phyloP scores from a whole-genome alignment of 2,329 filamentous ascomycete species.

The Colletotrichum sublineola region DNA sequence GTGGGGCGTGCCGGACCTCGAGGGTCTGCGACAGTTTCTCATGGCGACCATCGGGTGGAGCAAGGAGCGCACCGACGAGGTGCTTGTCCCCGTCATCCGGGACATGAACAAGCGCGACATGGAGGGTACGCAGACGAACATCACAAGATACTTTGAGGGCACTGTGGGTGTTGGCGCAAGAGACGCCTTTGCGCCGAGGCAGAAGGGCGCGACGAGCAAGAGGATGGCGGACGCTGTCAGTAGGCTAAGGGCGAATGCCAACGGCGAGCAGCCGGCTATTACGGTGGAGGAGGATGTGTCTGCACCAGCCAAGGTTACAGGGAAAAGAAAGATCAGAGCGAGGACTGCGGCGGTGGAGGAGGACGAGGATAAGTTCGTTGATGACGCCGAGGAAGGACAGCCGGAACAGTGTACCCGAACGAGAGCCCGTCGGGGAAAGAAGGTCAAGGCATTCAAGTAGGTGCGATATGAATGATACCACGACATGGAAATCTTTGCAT shows the following conservation, averaged over 20 bases:
- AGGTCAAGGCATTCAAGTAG: conserved; percentile 34
- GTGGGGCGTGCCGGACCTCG: conserved; percentile 95
- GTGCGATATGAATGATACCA: not conserved
- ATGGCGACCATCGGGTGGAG: conserved; percentile 95
- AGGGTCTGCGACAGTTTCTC: conserved; percentile 84
- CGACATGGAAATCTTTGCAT: not conserved
- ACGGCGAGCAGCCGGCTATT: conserved; percentile 43
- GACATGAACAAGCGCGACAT: conserved; percentile 92
- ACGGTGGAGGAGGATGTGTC: conserved; percentile 1
- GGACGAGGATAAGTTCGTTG: conserved; percentile 20
- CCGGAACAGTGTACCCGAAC: conserved; percentile 9
- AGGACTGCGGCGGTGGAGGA: conserved; percentile 21
- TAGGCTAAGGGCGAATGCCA: conserved; percentile 71
- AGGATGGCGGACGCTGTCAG: conserved; percentile 82
- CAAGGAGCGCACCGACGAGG: conserved; percentile 92
- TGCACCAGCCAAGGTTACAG: conserved; percentile 8
- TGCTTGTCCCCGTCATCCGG: conserved; percentile 92
- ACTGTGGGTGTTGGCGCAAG: conserved; percentile 75
- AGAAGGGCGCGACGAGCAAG: conserved; percentile 75
- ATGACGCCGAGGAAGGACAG: conserved; percentile 11
- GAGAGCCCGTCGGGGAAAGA: conserved; percentile 30
- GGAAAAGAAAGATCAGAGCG: conserved; percentile 37
- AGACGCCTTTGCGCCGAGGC: conserved; percentile 78
- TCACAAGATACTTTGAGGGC: conserved; percentile 91
- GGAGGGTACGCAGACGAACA: conserved; percentile 96